Evolutionary conservation across 352 stramenopile species (phyloP), one percentile per base, ranked within the genome.

Genomic region (Peronospora belbahrii): DNA sequence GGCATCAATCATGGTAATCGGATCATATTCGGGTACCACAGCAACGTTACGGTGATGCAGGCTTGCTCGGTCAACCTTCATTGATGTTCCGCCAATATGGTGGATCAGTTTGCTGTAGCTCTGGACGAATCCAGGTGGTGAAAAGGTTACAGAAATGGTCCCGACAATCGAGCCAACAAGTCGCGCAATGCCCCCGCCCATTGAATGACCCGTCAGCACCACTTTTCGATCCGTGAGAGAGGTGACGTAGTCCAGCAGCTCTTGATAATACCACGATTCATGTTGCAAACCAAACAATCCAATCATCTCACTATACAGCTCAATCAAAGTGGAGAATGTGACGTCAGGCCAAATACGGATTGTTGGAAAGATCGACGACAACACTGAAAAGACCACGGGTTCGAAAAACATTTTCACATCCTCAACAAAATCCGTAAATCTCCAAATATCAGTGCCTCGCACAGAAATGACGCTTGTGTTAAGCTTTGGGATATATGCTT

Each of bases 381-480:
- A 27, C n/a, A 91, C 73, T 20, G 77, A 83, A 50, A 96, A 91
- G 35, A 95, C 84, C 6, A 96, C 81, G 1, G 85, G 85, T 59
- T 96, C 85, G 30, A 84, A 71, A 63, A 88, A 92, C 81, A 95
- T 92, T 62, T 95, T 96, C 42, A 91, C 77, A 45, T 96, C 85
- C 49, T 96, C 85, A 15, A 95, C 76, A 30, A 96, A 92, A 56
- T 96, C 85, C 2, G 74, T 88, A 42, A 94, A 91, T 24, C 85
- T 74, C 62, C 83, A 93, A 10, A 95, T 88, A 39, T 95, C 85
- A 2, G 85, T 95, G 14, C 85, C 85, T 24, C 82, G 73, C 10
- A 95, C 85, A 3, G 81, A 86, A 44, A 93, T 88, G 36, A 93
- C 81, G 11, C 78, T 90, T 22, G 79, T 87, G 57, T 93, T 93